These are phyloP conservation scores for Dictyostelium purpureum DNA, from an alignment of 78 protist species.

Conservation along the genomic window DNA sequence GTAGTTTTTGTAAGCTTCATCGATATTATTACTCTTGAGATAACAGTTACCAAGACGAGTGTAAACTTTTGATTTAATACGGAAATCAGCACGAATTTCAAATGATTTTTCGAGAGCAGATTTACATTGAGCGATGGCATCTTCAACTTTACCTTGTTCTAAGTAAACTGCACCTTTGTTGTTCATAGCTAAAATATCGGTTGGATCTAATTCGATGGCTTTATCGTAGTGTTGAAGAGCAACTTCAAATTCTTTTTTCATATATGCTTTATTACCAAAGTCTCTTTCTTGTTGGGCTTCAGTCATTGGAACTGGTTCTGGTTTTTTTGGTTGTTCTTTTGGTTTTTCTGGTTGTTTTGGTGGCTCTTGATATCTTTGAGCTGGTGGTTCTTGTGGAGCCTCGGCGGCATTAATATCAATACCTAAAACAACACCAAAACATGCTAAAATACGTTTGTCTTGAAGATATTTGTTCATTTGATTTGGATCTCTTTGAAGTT, in stretches of 20 bases:
- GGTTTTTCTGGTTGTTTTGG: conserved; percentile 16
- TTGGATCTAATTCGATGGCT: conserved; percentile 78
- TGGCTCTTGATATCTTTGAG: neutral
- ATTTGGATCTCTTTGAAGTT: conserved; percentile 11
- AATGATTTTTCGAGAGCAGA: conserved; percentile 79
- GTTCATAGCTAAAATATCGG: conserved; percentile 73
- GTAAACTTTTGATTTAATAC: conserved; percentile 55
- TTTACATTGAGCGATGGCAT: conserved; percentile 69
- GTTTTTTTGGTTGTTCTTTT: neutral
- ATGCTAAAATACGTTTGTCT: conserved; percentile 59
- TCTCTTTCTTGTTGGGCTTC: conserved; percentile 84
- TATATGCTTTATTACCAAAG: conserved; percentile 87
- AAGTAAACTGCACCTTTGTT: conserved; percentile 89
- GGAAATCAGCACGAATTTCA: conserved; percentile 81
- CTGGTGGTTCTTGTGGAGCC: neutral
- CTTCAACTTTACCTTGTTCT: conserved; percentile 75
- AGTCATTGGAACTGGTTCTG: conserved; percentile 32
- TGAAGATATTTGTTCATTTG: neutral
- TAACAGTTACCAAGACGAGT: conserved; percentile 84
- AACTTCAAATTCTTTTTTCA: conserved; percentile 78
- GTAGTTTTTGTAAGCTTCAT: conserved; percentile 82
- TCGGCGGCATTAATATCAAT: neutral
- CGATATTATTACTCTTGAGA: conserved; percentile 37
- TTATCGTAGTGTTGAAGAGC: conserved; percentile 83
- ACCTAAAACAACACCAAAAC: conserved; percentile 77